Percentiles rank a stretch among this genome's conserved stretches.
phyloP scores from a whole-genome alignment of 306 rosid genomes.

The Urtica urens region DNA sequence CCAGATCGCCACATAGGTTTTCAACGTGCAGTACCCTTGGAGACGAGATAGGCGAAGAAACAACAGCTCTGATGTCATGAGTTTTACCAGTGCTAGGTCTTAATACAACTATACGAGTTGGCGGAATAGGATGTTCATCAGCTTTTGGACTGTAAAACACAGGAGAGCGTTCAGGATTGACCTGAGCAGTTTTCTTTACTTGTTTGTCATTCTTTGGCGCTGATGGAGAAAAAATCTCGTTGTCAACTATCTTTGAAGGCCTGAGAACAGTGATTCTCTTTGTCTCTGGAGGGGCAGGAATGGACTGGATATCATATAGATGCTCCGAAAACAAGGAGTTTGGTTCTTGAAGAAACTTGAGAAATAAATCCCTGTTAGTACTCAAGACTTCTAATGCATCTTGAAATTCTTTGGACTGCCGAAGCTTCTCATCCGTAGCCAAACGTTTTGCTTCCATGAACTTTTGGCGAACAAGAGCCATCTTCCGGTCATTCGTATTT shows the following conservation, averaged over 20 bases:
- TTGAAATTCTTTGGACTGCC: constrained; percentile 59
- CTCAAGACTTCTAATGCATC: constrained; percentile 78
- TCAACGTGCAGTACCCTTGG: constrained; percentile 36
- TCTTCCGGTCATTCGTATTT: constrained; percentile 36
- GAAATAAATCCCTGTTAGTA: constrained; percentile 61
- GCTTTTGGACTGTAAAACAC: constrained; percentile 30
- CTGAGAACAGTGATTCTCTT: constrained; percentile 69
- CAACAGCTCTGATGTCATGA: constrained; percentile 35
- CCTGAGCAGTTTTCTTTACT: constrained; percentile 27
- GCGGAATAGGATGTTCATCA: constrained; percentile 50
- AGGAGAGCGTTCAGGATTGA: constrained; percentile 21
- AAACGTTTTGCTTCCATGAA: constrained; percentile 56
- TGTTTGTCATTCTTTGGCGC: constrained; percentile 36
- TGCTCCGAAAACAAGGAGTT: constrained; percentile 41
- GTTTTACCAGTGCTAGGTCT: constrained; percentile 68
- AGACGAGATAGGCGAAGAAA: constrained; percentile 44
- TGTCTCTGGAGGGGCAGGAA: constrained; percentile 40
- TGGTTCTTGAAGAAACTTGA: constrained; percentile 55
- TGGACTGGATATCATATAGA: constrained; percentile 39
- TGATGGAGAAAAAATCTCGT: constrained; percentile 26
- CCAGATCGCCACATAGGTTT: constrained; percentile 32
- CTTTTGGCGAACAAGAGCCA: constrained; percentile 67
- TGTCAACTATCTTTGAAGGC: constrained; percentile 65
- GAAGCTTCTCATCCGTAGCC: constrained; percentile 54
- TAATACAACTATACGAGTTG: constrained; percentile 79